Percentiles rank a stretch among this genome's conserved stretches.
phyloP scores from a whole-genome alignment of 768 basidiomycete genomes.

The Boletus speciosus region DNA sequence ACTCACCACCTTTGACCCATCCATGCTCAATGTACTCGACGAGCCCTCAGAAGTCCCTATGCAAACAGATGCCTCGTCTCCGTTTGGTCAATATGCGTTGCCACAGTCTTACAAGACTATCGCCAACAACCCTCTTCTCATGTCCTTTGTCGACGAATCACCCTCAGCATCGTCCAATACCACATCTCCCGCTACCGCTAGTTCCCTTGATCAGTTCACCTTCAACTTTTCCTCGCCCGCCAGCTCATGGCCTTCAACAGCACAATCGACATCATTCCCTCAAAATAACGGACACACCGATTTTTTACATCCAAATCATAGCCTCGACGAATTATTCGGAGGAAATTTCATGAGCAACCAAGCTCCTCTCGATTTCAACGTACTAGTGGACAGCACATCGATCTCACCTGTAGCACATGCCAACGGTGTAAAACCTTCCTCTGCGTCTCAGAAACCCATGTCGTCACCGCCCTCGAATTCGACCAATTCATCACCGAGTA shows the following conservation, averaged over 20 bases:
- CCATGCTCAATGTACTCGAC: conserved; percentile 61
- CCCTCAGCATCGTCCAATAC: conserved; percentile 23
- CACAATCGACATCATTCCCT: conserved; percentile 16
- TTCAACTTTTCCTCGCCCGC: conserved; percentile 43
- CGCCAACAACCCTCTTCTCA: conserved; percentile 80
- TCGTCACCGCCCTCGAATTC: conserved; percentile 18
- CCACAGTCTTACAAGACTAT: conserved; percentile 65
- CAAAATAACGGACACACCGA: conserved; percentile 22
- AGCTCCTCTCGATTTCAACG: conserved; percentile 32
- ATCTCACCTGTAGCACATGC: conserved; percentile 48
- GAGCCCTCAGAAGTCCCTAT: conserved; percentile 59
- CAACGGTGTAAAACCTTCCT: conserved; percentile 19
- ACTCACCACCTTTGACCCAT: conserved; percentile 66
- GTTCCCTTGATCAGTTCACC: conserved; percentile 39
- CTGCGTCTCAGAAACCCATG: conserved; percentile 14
- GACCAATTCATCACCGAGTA: conserved; percentile 25
- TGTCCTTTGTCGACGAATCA: conserved; percentile 69
- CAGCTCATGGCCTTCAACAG: conserved; percentile 19
- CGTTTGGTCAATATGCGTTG: conserved; percentile 49
- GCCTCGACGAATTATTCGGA: conserved; percentile 47
- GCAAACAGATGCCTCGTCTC: conserved; percentile 48
- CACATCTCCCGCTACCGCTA: conserved; percentile 13
- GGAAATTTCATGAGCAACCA: conserved; percentile 34
- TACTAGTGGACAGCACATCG: conserved; percentile 31
- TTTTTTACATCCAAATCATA: conserved; percentile 23